A percentile compares a stretch with the other conserved stretches of the same genome.
These are phyloP conservation scores for Tieghemostelium lacteum DNA, from an alignment of 78 protist species.

Conservation along the genomic window DNA sequence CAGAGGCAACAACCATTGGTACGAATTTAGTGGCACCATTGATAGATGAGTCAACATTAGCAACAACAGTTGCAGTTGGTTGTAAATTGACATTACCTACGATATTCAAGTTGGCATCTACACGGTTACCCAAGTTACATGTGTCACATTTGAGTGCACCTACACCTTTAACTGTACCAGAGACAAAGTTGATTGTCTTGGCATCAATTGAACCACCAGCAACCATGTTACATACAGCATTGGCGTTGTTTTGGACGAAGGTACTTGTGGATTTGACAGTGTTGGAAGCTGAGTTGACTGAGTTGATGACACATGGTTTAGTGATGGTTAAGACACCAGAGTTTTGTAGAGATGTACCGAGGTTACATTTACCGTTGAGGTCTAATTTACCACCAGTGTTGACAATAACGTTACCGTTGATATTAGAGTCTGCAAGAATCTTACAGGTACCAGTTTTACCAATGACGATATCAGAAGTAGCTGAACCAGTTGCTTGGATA, in stretches of 20 bases:
- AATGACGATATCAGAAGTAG: conserved; percentile 2
- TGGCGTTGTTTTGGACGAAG: conserved; percentile 18
- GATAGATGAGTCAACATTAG: conserved; percentile 12
- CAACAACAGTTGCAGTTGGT: conserved; percentile 27
- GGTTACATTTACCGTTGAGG: not conserved
- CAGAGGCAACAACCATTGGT: conserved; percentile 45
- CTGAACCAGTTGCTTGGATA: not conserved
- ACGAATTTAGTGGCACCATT: not conserved
- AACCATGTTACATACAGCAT: conserved; percentile 16
- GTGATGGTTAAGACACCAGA: conserved; percentile 13
- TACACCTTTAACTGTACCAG: conserved; percentile 59
- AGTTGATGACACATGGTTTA: conserved; percentile 35
- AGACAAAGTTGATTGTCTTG: conserved; percentile 4
- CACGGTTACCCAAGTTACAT: conserved; percentile 40
- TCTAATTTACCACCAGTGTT: conserved; percentile 29
- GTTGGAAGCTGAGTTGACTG: no score
- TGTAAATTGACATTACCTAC: conserved; percentile 43
- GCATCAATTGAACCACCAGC: conserved; percentile 55
- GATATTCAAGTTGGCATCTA: conserved; percentile 63
- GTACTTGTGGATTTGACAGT: not conserved
- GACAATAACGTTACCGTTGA: conserved; percentile 38
- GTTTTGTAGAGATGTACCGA: conserved; percentile 8
- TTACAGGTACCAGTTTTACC: conserved; percentile 32
- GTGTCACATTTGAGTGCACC: conserved; percentile 59
- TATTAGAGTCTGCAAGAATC: not conserved